Percentiles rank a stretch among this genome's conserved stretches.
These are phyloP conservation scores for Hypoxylon fuscum DNA, from an alignment of 495 filamentous ascomycete species.

Conservation along the genomic window DNA sequence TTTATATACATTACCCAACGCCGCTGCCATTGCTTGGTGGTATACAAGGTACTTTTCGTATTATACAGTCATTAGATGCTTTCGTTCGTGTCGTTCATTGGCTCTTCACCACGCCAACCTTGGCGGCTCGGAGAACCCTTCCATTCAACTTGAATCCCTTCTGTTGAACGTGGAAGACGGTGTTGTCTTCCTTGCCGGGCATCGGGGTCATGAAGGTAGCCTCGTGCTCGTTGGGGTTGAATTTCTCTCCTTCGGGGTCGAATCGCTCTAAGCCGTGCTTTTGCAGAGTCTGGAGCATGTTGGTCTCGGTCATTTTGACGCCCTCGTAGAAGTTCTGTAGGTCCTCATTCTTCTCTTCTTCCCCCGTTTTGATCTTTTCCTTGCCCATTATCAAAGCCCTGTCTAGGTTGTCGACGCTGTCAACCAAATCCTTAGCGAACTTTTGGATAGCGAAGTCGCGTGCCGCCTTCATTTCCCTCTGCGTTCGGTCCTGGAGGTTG, in stretches of 20 bases:
- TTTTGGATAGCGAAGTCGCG: slow-evolving; percentile 93
- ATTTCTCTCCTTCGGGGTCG: slow-evolving; percentile 79
- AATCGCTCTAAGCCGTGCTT: slow-evolving; percentile 95
- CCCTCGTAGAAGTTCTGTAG: slow-evolving; percentile 85
- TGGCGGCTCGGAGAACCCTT: slow-evolving; percentile 85
- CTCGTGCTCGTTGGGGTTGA: slow-evolving; percentile 96
- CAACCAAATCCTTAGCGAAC: slow-evolving; percentile 93
- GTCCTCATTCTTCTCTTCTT: slow-evolving; percentile 67
- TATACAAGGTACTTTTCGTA: slow-evolving; percentile 35
- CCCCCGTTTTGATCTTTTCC: slow-evolving; percentile 68
- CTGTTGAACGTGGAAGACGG: slow-evolving; percentile 89
- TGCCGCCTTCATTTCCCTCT: slow-evolving; percentile 85
- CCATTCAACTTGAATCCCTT: slow-evolving; percentile 96
- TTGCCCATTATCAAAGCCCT: slow-evolving; percentile 85
- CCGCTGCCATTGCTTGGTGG: slow-evolving; percentile 39
- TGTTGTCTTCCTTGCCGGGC: slow-evolving; percentile 85
- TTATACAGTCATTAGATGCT: slow-evolving; percentile 34
- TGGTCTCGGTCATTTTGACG: slow-evolving; percentile 91
- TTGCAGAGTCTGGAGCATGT: slow-evolving; percentile 85
- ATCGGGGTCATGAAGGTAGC: slow-evolving; percentile 91
- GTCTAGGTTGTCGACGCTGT: slow-evolving; percentile 95
- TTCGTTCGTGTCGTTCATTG: slow-evolving; percentile 43
- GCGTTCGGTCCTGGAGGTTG: slow-evolving; percentile 94
- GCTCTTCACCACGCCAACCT: slow-evolving; percentile 89
- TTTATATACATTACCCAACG: slow-evolving; percentile 54